Conservation (phyloP, 2,329 filamentous ascomycete species). For the Chaetomium sp. region DNA sequence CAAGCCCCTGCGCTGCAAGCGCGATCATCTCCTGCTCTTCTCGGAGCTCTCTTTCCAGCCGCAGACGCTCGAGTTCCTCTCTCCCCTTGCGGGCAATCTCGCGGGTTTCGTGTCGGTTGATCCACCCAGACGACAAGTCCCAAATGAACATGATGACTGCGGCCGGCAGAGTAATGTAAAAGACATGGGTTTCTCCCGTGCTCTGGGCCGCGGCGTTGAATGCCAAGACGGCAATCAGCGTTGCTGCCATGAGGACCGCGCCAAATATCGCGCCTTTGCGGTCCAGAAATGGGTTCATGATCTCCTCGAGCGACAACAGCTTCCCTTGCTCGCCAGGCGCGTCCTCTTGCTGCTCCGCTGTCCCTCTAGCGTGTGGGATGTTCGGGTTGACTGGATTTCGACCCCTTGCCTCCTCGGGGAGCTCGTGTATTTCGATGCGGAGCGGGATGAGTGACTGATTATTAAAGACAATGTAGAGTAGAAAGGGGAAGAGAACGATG, state of each 20-base stretch:
- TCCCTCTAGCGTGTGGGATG: constrained; percentile 65
- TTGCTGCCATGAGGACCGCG: constrained; percentile 65
- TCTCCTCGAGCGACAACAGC: constrained; percentile 66
- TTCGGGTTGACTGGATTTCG: constrained; percentile 70
- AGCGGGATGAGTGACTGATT: constrained; percentile 64
- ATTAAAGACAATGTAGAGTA: constrained; percentile 70
- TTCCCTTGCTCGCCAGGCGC: constrained; percentile 55
- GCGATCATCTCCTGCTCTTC: constrained; percentile 15
- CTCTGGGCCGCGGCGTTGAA: constrained; percentile 63
- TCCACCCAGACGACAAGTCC: constrained; percentile 67
- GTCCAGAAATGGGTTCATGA: constrained; percentile 75
- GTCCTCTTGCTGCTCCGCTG: constrained; percentile 53
- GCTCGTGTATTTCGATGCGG: constrained; percentile 68
- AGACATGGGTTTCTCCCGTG: constrained; percentile 59
- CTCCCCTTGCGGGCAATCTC: constrained; percentile 61
- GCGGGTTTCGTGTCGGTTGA: constrained; percentile 62
- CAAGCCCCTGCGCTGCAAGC: background rate
- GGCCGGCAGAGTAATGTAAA: constrained; percentile 69
- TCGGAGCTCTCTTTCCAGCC: constrained; percentile 41
- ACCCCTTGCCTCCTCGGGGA: constrained; percentile 58
- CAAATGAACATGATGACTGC: constrained; percentile 69
- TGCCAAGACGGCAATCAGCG: constrained; percentile 65
- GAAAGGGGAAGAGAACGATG: constrained; percentile 67
- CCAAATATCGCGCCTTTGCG: constrained; percentile 66
- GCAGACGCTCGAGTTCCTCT: constrained; percentile 49